Base-by-base conservation (phyloP, 331 rosid genomes). In the Dryas integrifolia region DNA sequence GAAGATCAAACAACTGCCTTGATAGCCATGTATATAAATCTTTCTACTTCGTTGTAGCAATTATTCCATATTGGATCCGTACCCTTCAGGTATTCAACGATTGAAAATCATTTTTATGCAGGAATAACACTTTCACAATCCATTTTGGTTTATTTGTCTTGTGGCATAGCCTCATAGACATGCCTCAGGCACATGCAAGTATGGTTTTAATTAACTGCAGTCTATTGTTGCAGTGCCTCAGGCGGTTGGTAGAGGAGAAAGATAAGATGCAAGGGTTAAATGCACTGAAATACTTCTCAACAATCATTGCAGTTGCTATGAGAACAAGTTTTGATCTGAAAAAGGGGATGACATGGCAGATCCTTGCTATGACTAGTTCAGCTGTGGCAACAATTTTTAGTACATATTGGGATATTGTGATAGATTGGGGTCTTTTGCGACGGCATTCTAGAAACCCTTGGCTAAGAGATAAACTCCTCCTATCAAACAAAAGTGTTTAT, bases 31-130 rank as follows among this genome's bases (percentile, higher is more conserved):
- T 82, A 15, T 89, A 76, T 72, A 66, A 72, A 82, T 72, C 81
- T 53, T 80, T 92, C 82, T 86, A 88, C 75, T 81, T 82, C 48
- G 41, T 92, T 67, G 94, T 89, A 47, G 90, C 89, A 49, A 81
- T 83, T 57, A 81, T 89, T 81, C 97, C 97, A 35, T 92, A 77
- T 67, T 89, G 92, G 92, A 79, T 88, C 58, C 97, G 94, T 48
- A 79, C 65, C 48, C 63, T 92, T 65, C 96, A 92, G 96, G 96
- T 88, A 69, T 40, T 66, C 60, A 3, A 30, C 24, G 6, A 47
- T 44, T 9, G 5, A 67, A 63, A 76, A n/a, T 59, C 41, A 43
- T n/a, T 21, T 21, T 35, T 15, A 7, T 63, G 49, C 35, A 26
- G 46, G 30, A 41, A 24, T 62, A 47, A 53, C 40, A 10, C 39